A percentile compares a stretch with the other conserved stretches of the same genome.
phyloP scores from a whole-genome alignment of 2,329 filamentous ascomycete genomes.

The Microcyclospora pomicola region DNA sequence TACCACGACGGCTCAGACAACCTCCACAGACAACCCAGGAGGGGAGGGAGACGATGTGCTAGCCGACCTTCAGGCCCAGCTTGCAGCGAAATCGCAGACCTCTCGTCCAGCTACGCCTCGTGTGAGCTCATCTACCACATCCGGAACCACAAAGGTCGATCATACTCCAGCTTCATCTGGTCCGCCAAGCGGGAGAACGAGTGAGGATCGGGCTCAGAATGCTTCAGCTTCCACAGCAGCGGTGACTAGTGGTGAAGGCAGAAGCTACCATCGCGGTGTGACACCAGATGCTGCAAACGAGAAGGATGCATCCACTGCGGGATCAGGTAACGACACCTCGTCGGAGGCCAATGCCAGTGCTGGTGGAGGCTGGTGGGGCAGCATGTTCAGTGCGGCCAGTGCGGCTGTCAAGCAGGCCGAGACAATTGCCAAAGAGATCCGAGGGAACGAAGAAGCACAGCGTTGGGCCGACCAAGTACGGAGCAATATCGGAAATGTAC shows the following conservation, averaged over 20 bases:
- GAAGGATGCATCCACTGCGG: slow-evolving; percentile 4
- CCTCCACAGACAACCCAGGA: slow-evolving; percentile 23
- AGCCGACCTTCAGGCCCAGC: slow-evolving; percentile 74
- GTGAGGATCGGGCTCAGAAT: slow-evolving; percentile 46
- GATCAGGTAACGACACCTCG: slow-evolving; percentile 30
- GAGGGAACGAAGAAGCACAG: slow-evolving; percentile 91
- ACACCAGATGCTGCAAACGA: slow-evolving; percentile 48
- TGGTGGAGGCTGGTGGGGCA: slow-evolving; percentile 79
- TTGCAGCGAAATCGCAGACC: slow-evolving; percentile 49
- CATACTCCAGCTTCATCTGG: slow-evolving; percentile 40
- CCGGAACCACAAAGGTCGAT: slow-evolving; percentile 24
- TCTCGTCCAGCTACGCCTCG: slow-evolving; percentile 76
- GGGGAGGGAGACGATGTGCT: slow-evolving; percentile 57
- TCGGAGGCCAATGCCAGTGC: slow-evolving; percentile 20
- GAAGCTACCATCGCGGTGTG: slow-evolving; percentile 57
- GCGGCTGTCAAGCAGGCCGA: slow-evolving; percentile 88
- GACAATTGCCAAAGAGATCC: slow-evolving; percentile 83
- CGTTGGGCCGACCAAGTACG: slow-evolving; percentile 90
- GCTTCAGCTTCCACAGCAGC: slow-evolving; percentile 18
- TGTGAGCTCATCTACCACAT: slow-evolving; percentile 33
- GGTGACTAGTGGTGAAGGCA: slow-evolving; percentile 63
- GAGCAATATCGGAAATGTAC: slow-evolving; percentile 70
- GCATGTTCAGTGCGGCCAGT: slow-evolving; percentile 57
- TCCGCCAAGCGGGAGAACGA: slow-evolving; percentile 39
- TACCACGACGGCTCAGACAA: slow-evolving; percentile 15